Percentiles rank a stretch among this genome's conserved stretches.
These are phyloP conservation scores for Termitomyces eurrhizus DNA, from an alignment of 768 basidiomycete genomes.

Conservation along the genomic window DNA sequence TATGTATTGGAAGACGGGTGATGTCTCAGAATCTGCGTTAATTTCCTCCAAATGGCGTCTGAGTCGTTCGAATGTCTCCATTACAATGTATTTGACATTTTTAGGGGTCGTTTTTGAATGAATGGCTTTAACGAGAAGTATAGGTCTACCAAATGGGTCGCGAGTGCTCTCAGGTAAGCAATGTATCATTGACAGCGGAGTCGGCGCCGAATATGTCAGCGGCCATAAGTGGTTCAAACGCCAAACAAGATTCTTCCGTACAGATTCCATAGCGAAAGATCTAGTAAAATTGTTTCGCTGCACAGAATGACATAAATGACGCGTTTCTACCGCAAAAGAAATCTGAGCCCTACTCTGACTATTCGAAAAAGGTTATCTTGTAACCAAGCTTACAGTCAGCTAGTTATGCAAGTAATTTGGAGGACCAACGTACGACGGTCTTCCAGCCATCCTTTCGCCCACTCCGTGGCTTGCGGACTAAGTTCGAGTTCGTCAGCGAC, in stretches of 20 bases:
- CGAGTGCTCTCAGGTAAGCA: slow-evolving; percentile 50
- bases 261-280: slow-evolving; percentile 58
- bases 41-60: slow-evolving; percentile 52
- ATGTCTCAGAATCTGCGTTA: slow-evolving; percentile 27
- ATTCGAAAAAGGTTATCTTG: slow-evolving; percentile 59
- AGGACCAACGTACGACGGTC: slow-evolving; percentile 53
- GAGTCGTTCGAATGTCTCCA: slow-evolving; percentile 53
- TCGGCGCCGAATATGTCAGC: slow-evolving; percentile 21
- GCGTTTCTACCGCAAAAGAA: slow-evolving; percentile 7
- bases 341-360: slow-evolving; percentile 47
- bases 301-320: slow-evolving; percentile 9
- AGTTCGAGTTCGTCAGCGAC: slow-evolving; percentile 56
- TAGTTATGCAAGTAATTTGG: slow-evolving; percentile 4
- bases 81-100: slow-evolving; percentile 36
- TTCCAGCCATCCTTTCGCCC: slow-evolving; percentile 59
- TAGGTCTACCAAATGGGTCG: slow-evolving; percentile 65
- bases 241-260: slow-evolving; percentile 55
- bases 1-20: slow-evolving; percentile 60
- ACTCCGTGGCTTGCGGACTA: slow-evolving; percentile 38
- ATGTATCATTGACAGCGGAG: slow-evolving; percentile 33
- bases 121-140: slow-evolving; percentile 50
- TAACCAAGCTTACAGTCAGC: slow-evolving; percentile 9
- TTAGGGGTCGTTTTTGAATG: slow-evolving; percentile 36
- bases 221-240: slow-evolving; percentile 45
- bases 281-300: slow-evolving; percentile 67